Percentiles rank a stretch among this genome's conserved stretches.
These are phyloP conservation scores for Aureobasidium sp. DNA, from an alignment of 2,329 filamentous ascomycete species.

Conservation along the genomic window DNA sequence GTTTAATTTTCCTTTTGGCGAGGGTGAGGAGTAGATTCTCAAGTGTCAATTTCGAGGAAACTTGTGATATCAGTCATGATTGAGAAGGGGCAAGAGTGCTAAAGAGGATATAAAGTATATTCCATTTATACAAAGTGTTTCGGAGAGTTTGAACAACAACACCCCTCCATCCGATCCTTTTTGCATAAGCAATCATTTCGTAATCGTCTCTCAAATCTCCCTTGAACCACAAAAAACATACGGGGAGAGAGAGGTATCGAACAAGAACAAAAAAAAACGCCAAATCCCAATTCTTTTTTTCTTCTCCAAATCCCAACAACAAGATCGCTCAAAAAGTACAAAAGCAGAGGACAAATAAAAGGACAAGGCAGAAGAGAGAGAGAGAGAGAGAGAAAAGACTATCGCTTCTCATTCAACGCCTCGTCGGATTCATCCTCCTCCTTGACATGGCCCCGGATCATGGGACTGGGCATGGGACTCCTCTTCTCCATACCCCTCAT, in stretches of 20 bases:
- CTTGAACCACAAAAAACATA: too few relatives aligned
- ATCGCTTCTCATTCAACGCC: constrained; percentile 8
- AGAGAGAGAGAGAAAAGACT: neutral
- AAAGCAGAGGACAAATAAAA: neutral
- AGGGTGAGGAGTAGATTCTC: too few relatives aligned
- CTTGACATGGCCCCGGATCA: constrained; percentile 15
- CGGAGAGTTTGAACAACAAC: too few relatives aligned
- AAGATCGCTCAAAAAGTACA: neutral
- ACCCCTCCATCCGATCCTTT: too few relatives aligned
- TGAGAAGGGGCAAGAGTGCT: too few relatives aligned
- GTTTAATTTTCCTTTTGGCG: constrained; percentile 95
- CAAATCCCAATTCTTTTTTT: neutral
- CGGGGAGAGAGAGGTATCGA: neutral
- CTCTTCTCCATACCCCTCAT: constrained; percentile 5
- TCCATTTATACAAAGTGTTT: too few relatives aligned
- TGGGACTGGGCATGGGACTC: constrained; percentile 10
- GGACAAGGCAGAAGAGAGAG: neutral
- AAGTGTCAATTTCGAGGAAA: too few relatives aligned
- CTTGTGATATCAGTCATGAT: too few relatives aligned
- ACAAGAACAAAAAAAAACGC: neutral
- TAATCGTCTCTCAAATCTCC: too few relatives aligned
- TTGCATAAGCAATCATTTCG: too few relatives aligned
- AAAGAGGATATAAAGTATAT: too few relatives aligned
- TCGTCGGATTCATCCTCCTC: constrained; percentile 14
- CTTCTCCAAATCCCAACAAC: neutral